Conservation (phyloP, 2,329 filamentous ascomycete genomes). For the Sclerotinia borealis region DNA sequence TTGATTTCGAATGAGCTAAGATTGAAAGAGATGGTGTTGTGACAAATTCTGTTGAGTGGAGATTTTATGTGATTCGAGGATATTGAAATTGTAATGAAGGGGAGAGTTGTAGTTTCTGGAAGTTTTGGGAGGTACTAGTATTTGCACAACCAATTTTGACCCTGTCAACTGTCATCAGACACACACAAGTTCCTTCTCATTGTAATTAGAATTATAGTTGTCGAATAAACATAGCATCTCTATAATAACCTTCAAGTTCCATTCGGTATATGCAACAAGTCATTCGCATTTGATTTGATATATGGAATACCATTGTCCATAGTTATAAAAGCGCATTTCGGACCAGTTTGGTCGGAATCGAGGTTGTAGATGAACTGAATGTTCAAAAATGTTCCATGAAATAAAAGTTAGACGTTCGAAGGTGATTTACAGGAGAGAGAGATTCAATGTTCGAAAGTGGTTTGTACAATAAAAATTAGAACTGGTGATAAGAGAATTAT, state of each 20-base stretch:
- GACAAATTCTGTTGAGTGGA: not conserved
- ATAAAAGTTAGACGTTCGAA: no score
- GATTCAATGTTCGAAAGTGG: no score
- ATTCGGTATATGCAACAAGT: not conserved
- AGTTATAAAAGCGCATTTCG: no score
- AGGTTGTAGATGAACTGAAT: no score
- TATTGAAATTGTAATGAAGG: conserved; percentile 9
- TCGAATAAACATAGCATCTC: not conserved
- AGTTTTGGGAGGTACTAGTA: conserved; percentile 9
- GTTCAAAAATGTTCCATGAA: no score
- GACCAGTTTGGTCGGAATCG: no score
- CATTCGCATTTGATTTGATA: not conserved
- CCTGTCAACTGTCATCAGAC: not conserved
- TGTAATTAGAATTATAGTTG: conserved; percentile 10
- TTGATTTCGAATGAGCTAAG: not conserved
- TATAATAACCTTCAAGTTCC: not conserved
- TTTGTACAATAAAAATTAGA: no score
- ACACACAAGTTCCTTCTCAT: not conserved
- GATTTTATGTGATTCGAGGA: not conserved
- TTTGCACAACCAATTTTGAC: conserved; percentile 13
- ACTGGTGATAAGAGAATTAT: no score
- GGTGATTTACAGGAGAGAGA: no score
- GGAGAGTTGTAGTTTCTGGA: conserved; percentile 1
- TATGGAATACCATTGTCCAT: not conserved
- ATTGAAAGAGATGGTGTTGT: not conserved